phyloP scores from a whole-genome alignment of 805 yeast species.

The Lipomyces lipofer region DNA sequence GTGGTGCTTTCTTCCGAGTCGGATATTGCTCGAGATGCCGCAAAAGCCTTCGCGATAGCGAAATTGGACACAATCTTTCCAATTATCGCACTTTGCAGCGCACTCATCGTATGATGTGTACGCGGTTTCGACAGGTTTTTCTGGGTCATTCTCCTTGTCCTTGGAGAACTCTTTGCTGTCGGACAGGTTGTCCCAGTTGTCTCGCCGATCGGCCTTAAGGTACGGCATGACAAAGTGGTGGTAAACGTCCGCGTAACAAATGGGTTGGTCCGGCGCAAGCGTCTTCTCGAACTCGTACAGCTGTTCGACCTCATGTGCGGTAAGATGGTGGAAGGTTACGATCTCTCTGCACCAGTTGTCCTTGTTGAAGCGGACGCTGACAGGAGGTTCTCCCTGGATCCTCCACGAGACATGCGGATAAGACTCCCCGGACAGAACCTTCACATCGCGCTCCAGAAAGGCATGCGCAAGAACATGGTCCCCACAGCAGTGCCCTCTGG shows the following conservation, averaged over 20 bases:
- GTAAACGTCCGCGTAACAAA: constrained; percentile 38
- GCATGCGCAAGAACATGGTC: constrained; percentile 39
- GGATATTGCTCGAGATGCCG: constrained; percentile 10
- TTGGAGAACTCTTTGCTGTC: constrained; percentile 8
- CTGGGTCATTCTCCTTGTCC: neutral
- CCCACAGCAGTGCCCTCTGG: constrained; percentile 40
- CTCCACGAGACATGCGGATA: constrained; percentile 30
- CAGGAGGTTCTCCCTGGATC: constrained; percentile 40
- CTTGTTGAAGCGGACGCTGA: constrained; percentile 16
- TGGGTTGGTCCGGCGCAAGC: constrained; percentile 22
- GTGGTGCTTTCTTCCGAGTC: constrained; percentile 15
- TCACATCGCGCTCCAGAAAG: constrained; percentile 29
- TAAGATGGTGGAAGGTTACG: constrained; percentile 39
- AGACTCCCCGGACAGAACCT: constrained; percentile 19
- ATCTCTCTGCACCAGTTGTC: constrained; percentile 39
- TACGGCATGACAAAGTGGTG: constrained; percentile 40
- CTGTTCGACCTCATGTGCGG: constrained; percentile 14
- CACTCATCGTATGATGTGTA: constrained; percentile 17
- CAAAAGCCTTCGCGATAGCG: constrained; percentile 15
- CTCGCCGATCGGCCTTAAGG: constrained; percentile 28
- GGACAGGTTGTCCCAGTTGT: constrained; percentile 36
- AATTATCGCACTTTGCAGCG: constrained; percentile 18
- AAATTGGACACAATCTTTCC: constrained; percentile 34
- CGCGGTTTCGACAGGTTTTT: constrained; percentile 10
- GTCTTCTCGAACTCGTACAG: constrained; percentile 41